These are phyloP conservation scores for Tolypocladium nubicola DNA, from an alignment of 2,329 filamentous ascomycete genomes.

Conservation along the genomic window DNA sequence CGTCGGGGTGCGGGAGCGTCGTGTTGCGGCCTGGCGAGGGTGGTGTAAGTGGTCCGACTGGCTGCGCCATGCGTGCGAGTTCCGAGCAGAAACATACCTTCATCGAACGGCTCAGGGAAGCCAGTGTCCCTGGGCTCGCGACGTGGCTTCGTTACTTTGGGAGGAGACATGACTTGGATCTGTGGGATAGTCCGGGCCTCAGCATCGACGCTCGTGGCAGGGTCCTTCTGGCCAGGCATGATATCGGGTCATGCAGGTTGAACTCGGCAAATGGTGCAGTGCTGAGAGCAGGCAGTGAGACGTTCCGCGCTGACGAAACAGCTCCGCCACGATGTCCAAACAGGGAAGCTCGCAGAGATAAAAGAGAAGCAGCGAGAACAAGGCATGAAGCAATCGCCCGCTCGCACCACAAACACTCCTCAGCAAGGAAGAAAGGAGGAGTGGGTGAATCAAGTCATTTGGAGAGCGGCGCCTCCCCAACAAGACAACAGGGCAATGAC, in stretches of 20 bases:
- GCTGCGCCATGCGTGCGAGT: neutral
- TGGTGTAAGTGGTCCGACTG: slow-evolving; percentile 3
- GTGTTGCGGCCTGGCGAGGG: slow-evolving; percentile 39
- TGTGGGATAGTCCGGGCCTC: slow-evolving; percentile 7
- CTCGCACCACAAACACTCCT: neutral
- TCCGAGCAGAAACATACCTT: slow-evolving; percentile 23
- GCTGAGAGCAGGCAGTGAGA: neutral
- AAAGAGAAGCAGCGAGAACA: neutral
- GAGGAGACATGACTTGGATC: slow-evolving; percentile 16
- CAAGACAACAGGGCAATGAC: neutral
- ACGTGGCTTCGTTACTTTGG: slow-evolving; percentile 10
- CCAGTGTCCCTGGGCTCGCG: slow-evolving; percentile 32
- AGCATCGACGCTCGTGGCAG: slow-evolving; percentile 1
- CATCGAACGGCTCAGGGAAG: slow-evolving; percentile 40
- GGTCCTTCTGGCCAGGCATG: slow-evolving; percentile 2
- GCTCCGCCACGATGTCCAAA: neutral
- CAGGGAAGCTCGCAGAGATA: neutral
- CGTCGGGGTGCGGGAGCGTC: slow-evolving; percentile 51
- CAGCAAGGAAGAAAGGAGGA: neutral
- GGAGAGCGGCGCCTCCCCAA: neutral
- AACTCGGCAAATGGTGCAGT: neutral
- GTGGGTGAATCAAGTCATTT: neutral
- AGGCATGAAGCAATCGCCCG: neutral
- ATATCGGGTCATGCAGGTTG: neutral
- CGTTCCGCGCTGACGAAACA: neutral